Evolutionary conservation across 2,329 filamentous ascomycete species (phyloP).

Genomic region (Westerdykella ornata): DNA sequence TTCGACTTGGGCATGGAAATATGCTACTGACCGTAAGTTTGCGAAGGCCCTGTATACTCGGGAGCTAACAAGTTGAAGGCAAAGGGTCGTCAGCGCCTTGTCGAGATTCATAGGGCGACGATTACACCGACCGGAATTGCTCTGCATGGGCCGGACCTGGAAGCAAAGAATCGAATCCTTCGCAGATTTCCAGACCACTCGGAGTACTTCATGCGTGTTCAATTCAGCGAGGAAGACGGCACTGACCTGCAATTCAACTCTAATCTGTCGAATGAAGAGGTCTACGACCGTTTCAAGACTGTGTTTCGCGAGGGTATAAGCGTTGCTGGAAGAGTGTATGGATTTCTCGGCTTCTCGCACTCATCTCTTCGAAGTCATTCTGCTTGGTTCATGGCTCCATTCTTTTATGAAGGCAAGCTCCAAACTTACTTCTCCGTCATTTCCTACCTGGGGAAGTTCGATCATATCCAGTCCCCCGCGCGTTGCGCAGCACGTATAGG

Average conservation of each 20-base stretch:
- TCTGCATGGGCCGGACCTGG: conserved; percentile 47
- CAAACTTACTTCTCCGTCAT: conserved; percentile 49
- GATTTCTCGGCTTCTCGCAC: conserved; percentile 32
- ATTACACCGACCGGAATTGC: conserved; percentile 38
- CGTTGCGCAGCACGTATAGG: conserved; percentile 56
- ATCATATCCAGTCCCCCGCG: conserved; percentile 47
- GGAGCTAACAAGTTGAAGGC: conserved; percentile 46
- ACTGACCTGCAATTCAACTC: conserved; percentile 55
- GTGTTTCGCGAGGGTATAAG: conserved; percentile 54
- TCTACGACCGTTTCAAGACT: conserved; percentile 48
- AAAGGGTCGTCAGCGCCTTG: conserved; percentile 45
- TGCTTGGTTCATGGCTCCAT: conserved; percentile 31
- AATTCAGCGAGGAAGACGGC: conserved; percentile 69
- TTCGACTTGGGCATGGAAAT: conserved; percentile 35
- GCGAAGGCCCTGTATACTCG: too few species aligned
- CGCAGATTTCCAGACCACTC: conserved; percentile 19
- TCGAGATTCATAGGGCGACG: conserved; percentile 50
- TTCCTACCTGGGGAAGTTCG: conserved; percentile 34
- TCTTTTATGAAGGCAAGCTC: conserved; percentile 11
- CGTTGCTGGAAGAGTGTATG: conserved; percentile 23
- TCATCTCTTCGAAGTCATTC: conserved; percentile 26
- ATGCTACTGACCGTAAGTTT: conserved; percentile 51
- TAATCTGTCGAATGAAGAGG: conserved; percentile 17
- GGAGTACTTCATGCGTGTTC: conserved; percentile 48
- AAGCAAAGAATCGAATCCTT: conserved; percentile 47